phyloP scores from a whole-genome alignment of 2,329 filamentous ascomycete genomes.

The Sporothrix sp. region DNA sequence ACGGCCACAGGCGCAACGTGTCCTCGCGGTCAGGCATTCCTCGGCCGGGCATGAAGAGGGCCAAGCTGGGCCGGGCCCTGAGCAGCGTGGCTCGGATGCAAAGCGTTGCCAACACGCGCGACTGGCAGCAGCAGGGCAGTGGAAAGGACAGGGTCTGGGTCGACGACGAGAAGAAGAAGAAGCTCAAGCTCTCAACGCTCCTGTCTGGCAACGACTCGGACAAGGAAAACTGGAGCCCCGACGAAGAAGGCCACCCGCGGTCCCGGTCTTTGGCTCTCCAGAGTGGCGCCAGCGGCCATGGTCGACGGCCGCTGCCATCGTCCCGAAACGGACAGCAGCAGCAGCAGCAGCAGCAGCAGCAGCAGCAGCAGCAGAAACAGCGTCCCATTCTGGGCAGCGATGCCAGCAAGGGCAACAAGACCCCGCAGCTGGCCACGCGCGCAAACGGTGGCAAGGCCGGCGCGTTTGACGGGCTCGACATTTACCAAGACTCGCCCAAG shows the following conservation, averaged over 20 bases:
- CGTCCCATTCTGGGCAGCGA: conserved; percentile 31
- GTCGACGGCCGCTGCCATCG: conserved; percentile 31
- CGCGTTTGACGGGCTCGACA: conserved; percentile 29
- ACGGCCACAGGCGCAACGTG: conserved; percentile 57
- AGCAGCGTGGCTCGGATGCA: conserved; percentile 57
- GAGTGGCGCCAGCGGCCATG: conserved; percentile 22
- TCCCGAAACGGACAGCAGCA: conserved; percentile 22
- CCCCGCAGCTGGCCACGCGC: conserved; percentile 32
- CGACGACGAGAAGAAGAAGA: conserved; percentile 27
- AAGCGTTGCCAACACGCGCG: conserved; percentile 30
- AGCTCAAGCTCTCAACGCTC: conserved; percentile 33
- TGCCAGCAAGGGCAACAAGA: conserved; percentile 26
- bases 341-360: no score
- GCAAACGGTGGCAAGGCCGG: conserved; percentile 18
- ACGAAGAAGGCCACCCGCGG: conserved; percentile 35
- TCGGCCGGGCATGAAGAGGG: conserved; percentile 44
- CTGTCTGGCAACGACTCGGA: conserved; percentile 64
- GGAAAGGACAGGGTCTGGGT: conserved; percentile 24
- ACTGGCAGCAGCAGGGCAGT: conserved; percentile 14
- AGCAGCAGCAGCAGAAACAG: no score
- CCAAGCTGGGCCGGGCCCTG: conserved; percentile 48
- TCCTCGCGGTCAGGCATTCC: conserved; percentile 23
- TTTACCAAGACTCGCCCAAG: conserved; percentile 41
- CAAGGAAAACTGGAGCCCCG: conserved; percentile 81
- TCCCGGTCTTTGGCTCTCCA: conserved; percentile 19